These are phyloP conservation scores for Davidsoniella virescens DNA, from an alignment of 2,329 filamentous ascomycete genomes.

Conservation along the genomic window DNA sequence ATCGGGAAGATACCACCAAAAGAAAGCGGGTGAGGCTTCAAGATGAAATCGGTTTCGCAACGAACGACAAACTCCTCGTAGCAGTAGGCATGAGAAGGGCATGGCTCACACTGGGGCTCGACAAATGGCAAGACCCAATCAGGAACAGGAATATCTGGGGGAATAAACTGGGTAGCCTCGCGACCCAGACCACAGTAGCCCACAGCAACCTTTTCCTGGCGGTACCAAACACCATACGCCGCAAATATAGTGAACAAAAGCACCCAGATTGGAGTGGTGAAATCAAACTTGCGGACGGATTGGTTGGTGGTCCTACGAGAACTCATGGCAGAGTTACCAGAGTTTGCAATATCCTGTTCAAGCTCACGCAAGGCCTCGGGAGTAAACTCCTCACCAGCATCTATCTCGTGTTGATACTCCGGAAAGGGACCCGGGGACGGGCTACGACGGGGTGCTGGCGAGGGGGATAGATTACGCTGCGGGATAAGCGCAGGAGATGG, in stretches of 20 bases:
- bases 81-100: constrained; percentile 80
- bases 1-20: constrained; percentile 68
- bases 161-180: constrained; percentile 35
- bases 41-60: constrained; percentile 77
- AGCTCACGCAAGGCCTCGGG: constrained; percentile 76
- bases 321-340: constrained; percentile 31
- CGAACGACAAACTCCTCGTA: constrained; percentile 58
- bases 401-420: constrained; percentile 24
- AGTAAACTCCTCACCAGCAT: constrained; percentile 82
- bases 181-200: constrained; percentile 84
- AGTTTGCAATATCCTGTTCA: constrained; percentile 47
- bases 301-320: constrained; percentile 25
- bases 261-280: constrained; percentile 52
- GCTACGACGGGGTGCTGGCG: constrained; percentile 10
- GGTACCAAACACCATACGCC: constrained; percentile 67
- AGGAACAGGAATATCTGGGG: constrained; percentile 41
- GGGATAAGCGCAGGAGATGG: constrained; percentile 6
- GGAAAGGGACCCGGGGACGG: constrained; percentile 12
- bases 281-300: constrained; percentile 26
- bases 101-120: constrained; percentile 73
- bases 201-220: constrained; percentile 89
- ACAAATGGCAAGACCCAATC: constrained; percentile 54
- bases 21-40: constrained; percentile 70
- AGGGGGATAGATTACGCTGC: constrained; percentile 11
- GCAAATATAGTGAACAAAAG: constrained; percentile 53